Percentiles rank a stretch among this genome's conserved stretches.
Conservation (phyloP, 768 basidiomycete genomes). For the Inosperma sp. region DNA sequence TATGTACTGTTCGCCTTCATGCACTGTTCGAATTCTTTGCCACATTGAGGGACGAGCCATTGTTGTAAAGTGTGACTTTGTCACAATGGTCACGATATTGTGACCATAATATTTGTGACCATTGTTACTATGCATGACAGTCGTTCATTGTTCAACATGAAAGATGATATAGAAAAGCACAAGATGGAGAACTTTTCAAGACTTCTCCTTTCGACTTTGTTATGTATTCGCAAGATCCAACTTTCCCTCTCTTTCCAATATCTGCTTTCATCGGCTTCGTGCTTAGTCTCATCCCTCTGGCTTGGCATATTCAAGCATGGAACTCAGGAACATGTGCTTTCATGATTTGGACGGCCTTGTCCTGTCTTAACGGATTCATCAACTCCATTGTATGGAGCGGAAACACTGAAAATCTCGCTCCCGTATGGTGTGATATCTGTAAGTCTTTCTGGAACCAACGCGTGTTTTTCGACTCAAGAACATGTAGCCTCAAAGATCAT, state of each 20-base stretch:
- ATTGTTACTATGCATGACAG: too few relatives aligned
- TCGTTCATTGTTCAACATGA: constrained; percentile 1
- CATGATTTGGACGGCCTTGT: constrained; percentile 32
- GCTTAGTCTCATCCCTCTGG: constrained; percentile 38
- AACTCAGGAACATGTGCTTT: constrained; percentile 46
- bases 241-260: constrained; percentile 26
- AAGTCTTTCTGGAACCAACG: constrained; percentile 8
- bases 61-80: too few relatives aligned
- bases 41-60: too few relatives aligned
- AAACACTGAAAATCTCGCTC: constrained; percentile 35
- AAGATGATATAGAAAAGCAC: neutral
- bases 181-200: neutral
- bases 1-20: too few relatives aligned
- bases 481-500: constrained; percentile 43
- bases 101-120: too few relatives aligned
- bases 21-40: too few relatives aligned
- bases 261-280: constrained; percentile 37
- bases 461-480: neutral
- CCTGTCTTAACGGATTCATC: constrained; percentile 41
- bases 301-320: constrained; percentile 44
- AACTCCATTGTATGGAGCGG: constrained; percentile 53
- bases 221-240: constrained; percentile 7
- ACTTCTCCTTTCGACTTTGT: neutral
- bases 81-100: too few relatives aligned
- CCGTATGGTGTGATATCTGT: constrained; percentile 69